These are phyloP conservation scores for Marasmius fiardii DNA, from an alignment of 1,284 basidiomycete species.

Conservation along the genomic window DNA sequence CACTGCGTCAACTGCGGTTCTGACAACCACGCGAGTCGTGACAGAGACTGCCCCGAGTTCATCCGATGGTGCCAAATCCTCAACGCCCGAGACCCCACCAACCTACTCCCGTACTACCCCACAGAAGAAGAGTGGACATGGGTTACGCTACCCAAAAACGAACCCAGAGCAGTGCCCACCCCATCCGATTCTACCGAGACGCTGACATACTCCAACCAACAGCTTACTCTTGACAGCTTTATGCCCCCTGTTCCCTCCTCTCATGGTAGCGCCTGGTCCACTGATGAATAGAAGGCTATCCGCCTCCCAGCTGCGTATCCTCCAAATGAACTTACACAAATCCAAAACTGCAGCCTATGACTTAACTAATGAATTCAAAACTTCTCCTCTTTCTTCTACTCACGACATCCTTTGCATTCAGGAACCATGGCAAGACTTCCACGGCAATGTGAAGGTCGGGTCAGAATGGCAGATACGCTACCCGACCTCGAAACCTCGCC, in stretches of 20 bases:
- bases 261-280: not conserved
- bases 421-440: slow-evolving; percentile 23
- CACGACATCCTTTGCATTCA: slow-evolving; percentile 25
- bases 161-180: not conserved
- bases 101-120: slow-evolving; percentile 14
- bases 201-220: too few relatives aligned
- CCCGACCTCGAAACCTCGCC: too few relatives aligned
- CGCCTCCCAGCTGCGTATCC: slow-evolving; percentile 5
- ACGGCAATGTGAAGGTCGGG: slow-evolving; percentile 15
- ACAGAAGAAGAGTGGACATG: slow-evolving; percentile 9
- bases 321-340: slow-evolving; percentile 17
- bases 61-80: not conserved
- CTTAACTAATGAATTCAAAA: slow-evolving; percentile 5
- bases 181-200: not conserved
- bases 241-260: not conserved
- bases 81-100: slow-evolving; percentile 5
- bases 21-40: slow-evolving; percentile 11
- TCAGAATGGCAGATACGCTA: slow-evolving; percentile 14
- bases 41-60: slow-evolving; percentile 11
- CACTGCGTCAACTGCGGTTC: slow-evolving; percentile 13
- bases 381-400: not conserved
- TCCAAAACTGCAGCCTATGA: slow-evolving; percentile 11
- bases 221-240: not conserved
- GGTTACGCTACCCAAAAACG: not conserved
- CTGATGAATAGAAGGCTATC: not conserved